Evolutionary conservation across 768 basidiomycete species (phyloP).

Genomic region (Boletus vermiculosoides): DNA sequence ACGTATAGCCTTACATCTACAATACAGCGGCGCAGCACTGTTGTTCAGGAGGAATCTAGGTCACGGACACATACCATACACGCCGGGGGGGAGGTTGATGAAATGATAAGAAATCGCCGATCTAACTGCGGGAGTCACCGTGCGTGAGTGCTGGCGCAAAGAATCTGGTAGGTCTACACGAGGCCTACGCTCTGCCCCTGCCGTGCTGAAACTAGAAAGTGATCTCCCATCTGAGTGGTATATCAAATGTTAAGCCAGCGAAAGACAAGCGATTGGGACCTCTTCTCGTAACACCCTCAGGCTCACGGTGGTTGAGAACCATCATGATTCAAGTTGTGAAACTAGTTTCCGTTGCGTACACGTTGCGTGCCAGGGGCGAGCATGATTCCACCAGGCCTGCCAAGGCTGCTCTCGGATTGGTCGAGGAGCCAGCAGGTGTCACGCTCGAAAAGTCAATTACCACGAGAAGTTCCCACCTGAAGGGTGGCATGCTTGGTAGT

Average conservation of each 20-base stretch:
- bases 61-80: background rate
- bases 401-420: background rate
- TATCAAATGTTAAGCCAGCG: background rate
- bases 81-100: background rate
- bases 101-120: background rate
- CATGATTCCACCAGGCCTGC: background rate
- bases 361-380: background rate
- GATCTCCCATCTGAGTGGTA: background rate
- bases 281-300: background rate
- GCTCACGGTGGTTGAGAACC: background rate
- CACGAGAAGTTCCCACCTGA: too few relatives aligned
- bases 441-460: background rate
- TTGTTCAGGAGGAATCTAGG: background rate
- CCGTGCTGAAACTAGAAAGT: background rate
- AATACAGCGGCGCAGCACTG: background rate
- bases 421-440: background rate
- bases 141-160: background rate
- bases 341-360: background rate
- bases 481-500: background rate
- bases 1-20: background rate
- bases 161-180: background rate
- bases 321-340: background rate
- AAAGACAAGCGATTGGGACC: background rate
- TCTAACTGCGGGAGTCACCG: slow-evolving; percentile 1
- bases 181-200: background rate